Evolutionary conservation across 768 basidiomycete genomes (phyloP).

Genomic region (Podaxis sp.): DNA sequence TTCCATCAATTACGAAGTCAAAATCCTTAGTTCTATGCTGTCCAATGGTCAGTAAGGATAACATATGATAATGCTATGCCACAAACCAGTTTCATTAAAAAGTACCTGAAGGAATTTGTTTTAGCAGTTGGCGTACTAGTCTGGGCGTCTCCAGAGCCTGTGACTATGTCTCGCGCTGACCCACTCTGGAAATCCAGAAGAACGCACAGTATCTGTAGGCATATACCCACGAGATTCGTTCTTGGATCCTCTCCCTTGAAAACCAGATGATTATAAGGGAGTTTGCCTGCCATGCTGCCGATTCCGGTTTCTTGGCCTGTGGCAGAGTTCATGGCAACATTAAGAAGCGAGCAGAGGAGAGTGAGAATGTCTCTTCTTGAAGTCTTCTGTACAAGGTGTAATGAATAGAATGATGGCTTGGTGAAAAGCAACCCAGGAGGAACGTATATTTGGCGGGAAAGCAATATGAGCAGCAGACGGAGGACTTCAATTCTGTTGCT

Average conservation of each 20-base stretch:
- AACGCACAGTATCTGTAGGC: constrained; percentile 75
- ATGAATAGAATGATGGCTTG: constrained; percentile 73
- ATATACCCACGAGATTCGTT: constrained; percentile 69
- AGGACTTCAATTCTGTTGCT: constrained; percentile 87
- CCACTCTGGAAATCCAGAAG: constrained; percentile 83
- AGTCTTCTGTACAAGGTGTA: constrained; percentile 75
- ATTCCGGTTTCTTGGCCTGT: constrained; percentile 51
- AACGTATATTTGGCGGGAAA: constrained; percentile 90
- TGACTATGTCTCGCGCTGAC: constrained; percentile 54
- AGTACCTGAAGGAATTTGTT: constrained; percentile 91
- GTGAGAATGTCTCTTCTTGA: constrained; percentile 86
- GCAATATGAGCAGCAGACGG: constrained; percentile 81
- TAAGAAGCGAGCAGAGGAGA: constrained; percentile 88
- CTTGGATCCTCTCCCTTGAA: constrained; percentile 87
- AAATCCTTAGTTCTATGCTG: constrained; percentile 93
- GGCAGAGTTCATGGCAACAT: constrained; percentile 80
- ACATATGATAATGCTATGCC: constrained; percentile 7
- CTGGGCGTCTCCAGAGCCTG: constrained; percentile 43
- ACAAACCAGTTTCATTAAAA: constrained; percentile 83
- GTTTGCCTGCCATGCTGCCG: constrained; percentile 69
- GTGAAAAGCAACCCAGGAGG: constrained; percentile 68
- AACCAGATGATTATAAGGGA: constrained; percentile 89
- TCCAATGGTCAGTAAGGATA: constrained; percentile 13
- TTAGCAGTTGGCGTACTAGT: constrained; percentile 51
- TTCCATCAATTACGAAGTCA: constrained; percentile 75